Evolutionary conservation across 371 early-diverging fungal genomes (phyloP), one percentile per base, ranked within the genome.

Genomic region (Apophysomyces variabilis): DNA sequence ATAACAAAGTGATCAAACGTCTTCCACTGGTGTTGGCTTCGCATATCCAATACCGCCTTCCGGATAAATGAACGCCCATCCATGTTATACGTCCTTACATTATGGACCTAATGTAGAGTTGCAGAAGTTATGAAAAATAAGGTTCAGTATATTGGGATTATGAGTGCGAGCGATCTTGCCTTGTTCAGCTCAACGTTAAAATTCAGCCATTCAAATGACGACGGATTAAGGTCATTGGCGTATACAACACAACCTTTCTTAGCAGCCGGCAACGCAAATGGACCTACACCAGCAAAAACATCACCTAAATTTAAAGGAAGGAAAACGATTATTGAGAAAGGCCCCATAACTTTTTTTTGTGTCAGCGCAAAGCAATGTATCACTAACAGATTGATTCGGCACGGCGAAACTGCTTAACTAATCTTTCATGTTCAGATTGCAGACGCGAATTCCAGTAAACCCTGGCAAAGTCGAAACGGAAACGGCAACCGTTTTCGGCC

Each of bases 361-460:
- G 32, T 26, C 32, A 26, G 26, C 21, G 9, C 16, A 21, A 50
- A 50, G 32, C 32, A 26, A 26, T 26, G 32, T 26, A 26, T 26
- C 5, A 63, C 66, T 44, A 66, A 74, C 95, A 93, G 13, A 99
- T 85, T 46, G 83, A 80, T 18, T 93, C 90, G 7, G 85, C 89
- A 16, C 71, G 67, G 35, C 84, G 76, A 73, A 98, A 97, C 58
- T 74, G 65, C 18, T 82, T 79, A 44, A 95, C 88, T 16, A 99
- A 74, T 16, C 97, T 85, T 35, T 92, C 90, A 68, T 99, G 98
- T 68, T 99, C 99, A 0, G 87, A 83, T 67, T 96, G 96, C 44
- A 99, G 89, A 21, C 99, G 88, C 8, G 98, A 97, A 83, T 99
- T 99, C 99, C 99, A 99, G 77, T 99, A 99, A 4, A 99, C 99